Percentiles rank a stretch among this genome's conserved stretches.
Conservation (phyloP, 2,329 filamentous ascomycete species). For the Colletotrichum lini region DNA sequence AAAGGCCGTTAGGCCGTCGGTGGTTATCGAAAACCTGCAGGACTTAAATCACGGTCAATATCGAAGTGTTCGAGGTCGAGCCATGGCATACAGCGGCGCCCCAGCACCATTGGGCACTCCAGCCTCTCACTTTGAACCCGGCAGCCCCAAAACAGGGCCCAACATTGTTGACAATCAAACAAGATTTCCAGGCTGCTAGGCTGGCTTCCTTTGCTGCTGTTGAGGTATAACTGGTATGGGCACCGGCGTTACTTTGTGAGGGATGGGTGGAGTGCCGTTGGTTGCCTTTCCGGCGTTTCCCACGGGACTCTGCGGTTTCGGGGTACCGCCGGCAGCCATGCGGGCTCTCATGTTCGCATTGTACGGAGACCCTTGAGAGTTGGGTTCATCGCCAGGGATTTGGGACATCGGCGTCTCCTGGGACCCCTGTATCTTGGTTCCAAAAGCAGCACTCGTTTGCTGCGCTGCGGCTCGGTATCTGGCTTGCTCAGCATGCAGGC, state of each 20-base stretch:
- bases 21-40: background rate
- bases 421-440: constrained; percentile 64
- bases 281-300: constrained; percentile 27
- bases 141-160: background rate
- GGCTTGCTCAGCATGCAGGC: constrained; percentile 63
- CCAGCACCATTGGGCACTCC: background rate
- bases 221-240: constrained; percentile 60
- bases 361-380: constrained; percentile 52
- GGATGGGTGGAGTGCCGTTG: constrained; percentile 55
- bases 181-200: constrained; percentile 21
- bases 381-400: constrained; percentile 52
- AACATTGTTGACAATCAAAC: background rate
- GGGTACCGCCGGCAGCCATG: constrained; percentile 50
- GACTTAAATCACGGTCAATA: background rate
- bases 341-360: constrained; percentile 55
- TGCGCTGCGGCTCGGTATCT: constrained; percentile 63
- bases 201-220: constrained; percentile 48
- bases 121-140: too few species aligned
- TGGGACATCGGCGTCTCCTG: constrained; percentile 55
- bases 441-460: constrained; percentile 58
- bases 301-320: constrained; percentile 53
- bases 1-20: too few species aligned
- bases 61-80: background rate
- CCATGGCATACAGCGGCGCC: background rate
- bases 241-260: constrained; percentile 60